Conservation (phyloP, 768 basidiomycete species). For the Serendipita indica region DNA sequence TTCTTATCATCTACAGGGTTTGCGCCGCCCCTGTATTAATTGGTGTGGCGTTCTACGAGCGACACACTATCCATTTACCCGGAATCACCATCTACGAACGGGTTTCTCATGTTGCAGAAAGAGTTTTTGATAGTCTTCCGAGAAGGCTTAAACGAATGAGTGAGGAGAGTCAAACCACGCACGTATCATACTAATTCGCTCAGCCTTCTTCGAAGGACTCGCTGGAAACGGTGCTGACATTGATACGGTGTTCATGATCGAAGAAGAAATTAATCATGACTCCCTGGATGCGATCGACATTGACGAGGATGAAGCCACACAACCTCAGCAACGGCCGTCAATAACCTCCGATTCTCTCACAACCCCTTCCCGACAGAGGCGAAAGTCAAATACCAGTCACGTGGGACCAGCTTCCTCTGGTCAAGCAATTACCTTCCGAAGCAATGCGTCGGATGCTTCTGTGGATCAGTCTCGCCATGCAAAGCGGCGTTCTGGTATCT, state of each 20-base stretch:
- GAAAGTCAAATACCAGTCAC: slow-evolving; percentile 2
- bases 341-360: slow-evolving; percentile 23
- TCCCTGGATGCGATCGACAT: slow-evolving; percentile 40
- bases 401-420: slow-evolving; percentile 20
- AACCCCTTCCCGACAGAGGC: slow-evolving; percentile 12
- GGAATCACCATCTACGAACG: slow-evolving; percentile 62
- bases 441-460: background rate
- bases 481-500: slow-evolving; percentile 14
- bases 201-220: slow-evolving; percentile 62
- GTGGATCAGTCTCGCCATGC: slow-evolving; percentile 8
- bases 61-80: slow-evolving; percentile 57
- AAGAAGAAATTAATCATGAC: slow-evolving; percentile 45
- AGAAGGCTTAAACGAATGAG: slow-evolving; percentile 58
- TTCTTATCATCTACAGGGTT: slow-evolving; percentile 27
- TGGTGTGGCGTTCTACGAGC: slow-evolving; percentile 69
- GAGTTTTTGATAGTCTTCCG: slow-evolving; percentile 58
- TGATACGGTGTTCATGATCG: slow-evolving; percentile 66
- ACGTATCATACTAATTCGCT: background rate
- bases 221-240: slow-evolving; percentile 62
- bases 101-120: slow-evolving; percentile 48
- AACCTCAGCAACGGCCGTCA: slow-evolving; percentile 17
- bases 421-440: too few species aligned
- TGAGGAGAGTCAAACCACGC: slow-evolving; percentile 25
- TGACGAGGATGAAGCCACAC: slow-evolving; percentile 14
- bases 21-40: slow-evolving; percentile 80